A percentile compares a stretch with the other conserved stretches of the same genome.
Conservation (phyloP, 805 yeast genomes). For the Candida dendrica region DNA sequence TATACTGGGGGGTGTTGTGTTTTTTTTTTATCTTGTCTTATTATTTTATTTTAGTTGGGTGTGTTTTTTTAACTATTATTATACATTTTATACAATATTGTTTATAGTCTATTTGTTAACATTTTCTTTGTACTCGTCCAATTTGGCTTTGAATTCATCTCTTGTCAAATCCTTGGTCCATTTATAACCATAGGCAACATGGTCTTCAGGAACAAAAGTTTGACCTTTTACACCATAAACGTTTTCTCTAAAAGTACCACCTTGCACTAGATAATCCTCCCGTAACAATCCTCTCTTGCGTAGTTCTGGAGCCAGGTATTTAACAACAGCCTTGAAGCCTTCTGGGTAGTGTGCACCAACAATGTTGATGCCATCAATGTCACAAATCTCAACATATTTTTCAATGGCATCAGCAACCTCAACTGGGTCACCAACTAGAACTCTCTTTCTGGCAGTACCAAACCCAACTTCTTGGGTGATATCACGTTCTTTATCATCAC, state of each 20-base stretch:
- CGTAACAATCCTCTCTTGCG: conserved; percentile 27
- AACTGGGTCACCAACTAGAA: conserved; percentile 24
- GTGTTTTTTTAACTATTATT: too few relatives aligned
- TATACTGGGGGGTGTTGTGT: too few relatives aligned
- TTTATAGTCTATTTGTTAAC: neutral
- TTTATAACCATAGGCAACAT: conserved; percentile 3
- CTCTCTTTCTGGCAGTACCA: conserved; percentile 24
- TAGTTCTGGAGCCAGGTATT: conserved; percentile 27
- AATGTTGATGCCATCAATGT: conserved; percentile 36
- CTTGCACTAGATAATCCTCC: conserved; percentile 27
- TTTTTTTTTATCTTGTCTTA: too few relatives aligned
- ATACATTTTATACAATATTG: too few relatives aligned
- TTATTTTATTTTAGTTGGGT: too few relatives aligned
- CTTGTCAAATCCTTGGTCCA: neutral
- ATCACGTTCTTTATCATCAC: conserved; percentile 14
- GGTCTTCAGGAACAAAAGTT: conserved; percentile 1
- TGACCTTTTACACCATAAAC: conserved; percentile 3
- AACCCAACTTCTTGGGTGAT: conserved; percentile 21
- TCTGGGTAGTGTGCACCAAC: conserved; percentile 32
- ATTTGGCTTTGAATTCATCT: conserved; percentile 1
- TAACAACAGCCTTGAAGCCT: conserved; percentile 31
- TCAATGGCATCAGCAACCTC: conserved; percentile 33
- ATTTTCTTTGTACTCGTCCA: neutral
- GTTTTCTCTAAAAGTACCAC: conserved; percentile 4
- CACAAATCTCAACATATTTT: conserved; percentile 31